Base-by-base conservation (phyloP, 2,329 filamentous ascomycete genomes). In the Didymosphaeria variabile region DNA sequence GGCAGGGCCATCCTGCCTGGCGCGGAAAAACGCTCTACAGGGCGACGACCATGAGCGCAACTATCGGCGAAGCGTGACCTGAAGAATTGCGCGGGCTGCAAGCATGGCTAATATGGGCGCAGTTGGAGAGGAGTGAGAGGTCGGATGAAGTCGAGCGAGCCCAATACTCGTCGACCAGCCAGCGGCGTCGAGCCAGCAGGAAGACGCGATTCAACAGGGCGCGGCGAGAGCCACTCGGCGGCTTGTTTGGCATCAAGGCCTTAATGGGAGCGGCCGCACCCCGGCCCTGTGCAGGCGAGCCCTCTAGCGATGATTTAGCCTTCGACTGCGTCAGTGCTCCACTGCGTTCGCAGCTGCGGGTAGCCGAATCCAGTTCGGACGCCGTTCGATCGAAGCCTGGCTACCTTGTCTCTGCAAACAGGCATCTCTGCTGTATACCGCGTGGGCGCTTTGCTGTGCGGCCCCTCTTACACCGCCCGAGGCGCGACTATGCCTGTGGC, bases 1-100 rank as follows among this genome's bases (percentile, higher is more conserved):
- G 74, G 67, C 62, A 72, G 63, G 63, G 73, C 73, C 76, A 78
- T 78, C 65, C 65, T 76, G 66, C 70, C 73, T 50, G 54, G 55
- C 47, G 58, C 31, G 56, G 56, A 44, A 19, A 45, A 45, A 36
- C 47, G 64, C 62, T 40, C 38, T 63, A 67, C 64, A 62, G 60
- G 58, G 52, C 40, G 60, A 61, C 68, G 58, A 55, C 44, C 62
- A 65, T 69, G 63, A 68, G 62, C 55, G 60, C 52, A 60, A 55
- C 60, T 57, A 68, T 57, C 50, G 61, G 65, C 63, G 62, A 45
- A 57, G 62, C 65, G 69, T 67, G 65, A 64, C 64, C 63, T 65
- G 60, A 58, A 53, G 58, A 60, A 61, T 63, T 52, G 67, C 54
- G 71, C 67, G 61, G 64, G 67, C 44, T 68, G 70, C 69, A 67